phyloP scores from a whole-genome alignment of 306 rosid genomes.

The Cotoneaster glaucophyllus region DNA sequence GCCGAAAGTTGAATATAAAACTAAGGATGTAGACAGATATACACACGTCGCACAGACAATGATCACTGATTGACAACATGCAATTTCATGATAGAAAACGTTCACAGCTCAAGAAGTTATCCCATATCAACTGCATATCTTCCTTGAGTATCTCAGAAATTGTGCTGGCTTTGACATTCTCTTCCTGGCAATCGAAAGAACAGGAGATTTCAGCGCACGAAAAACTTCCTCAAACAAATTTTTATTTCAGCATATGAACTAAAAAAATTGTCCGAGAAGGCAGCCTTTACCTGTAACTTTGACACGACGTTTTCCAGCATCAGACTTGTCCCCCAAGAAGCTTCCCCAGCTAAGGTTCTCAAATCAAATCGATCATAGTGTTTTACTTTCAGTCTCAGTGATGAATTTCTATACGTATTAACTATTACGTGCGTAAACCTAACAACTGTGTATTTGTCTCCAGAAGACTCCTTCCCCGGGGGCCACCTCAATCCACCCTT shows the following conservation, averaged over 20 bases:
- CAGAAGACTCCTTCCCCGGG: constrained; percentile 31
- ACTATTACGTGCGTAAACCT: constrained; percentile 33
- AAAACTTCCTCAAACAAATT: too few relatives aligned
- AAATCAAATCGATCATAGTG: constrained; percentile 43
- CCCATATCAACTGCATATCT: constrained; percentile 33
- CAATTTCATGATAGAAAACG: constrained; percentile 17
- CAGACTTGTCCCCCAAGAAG: constrained; percentile 26
- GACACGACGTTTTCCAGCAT: constrained; percentile 28
- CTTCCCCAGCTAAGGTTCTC: constrained; percentile 28
- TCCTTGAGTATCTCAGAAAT: constrained; percentile 39
- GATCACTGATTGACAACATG: not conserved
- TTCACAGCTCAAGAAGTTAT: constrained; percentile 24
- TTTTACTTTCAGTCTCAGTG: constrained; percentile 38
- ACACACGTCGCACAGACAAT: not conserved
- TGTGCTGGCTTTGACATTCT: constrained; percentile 12
- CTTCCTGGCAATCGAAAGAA: constrained; percentile 16
- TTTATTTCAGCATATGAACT: too few relatives aligned
- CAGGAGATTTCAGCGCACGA: not conserved
- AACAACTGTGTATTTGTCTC: constrained; percentile 32
- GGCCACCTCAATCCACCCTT: constrained; percentile 68
- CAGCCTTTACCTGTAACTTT: constrained; percentile 20
- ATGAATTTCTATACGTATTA: constrained; percentile 19
- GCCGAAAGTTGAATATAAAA: not conserved
- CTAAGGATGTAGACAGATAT: not conserved
- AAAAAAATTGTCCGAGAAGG: not conserved